phyloP scores from a whole-genome alignment of 306 rosid species.

The Cyclanthera cordifolia region DNA sequence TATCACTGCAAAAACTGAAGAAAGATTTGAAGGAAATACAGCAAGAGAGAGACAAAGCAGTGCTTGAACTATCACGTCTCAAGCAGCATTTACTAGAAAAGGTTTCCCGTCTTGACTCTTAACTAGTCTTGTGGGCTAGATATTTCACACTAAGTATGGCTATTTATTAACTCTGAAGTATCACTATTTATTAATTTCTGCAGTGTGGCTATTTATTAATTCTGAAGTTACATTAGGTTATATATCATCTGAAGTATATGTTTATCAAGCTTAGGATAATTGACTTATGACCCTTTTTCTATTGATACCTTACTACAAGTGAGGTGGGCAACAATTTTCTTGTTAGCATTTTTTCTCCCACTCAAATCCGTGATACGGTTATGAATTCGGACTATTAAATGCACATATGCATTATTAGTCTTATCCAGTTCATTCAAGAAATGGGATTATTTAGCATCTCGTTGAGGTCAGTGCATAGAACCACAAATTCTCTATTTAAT shows the following conservation, averaged over 20 bases:
- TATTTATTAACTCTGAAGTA: no score
- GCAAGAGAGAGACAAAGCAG: slow-evolving; percentile 62
- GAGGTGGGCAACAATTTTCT: not conserved
- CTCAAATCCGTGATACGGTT: not conserved
- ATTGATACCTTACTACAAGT: not conserved
- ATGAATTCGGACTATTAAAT: not conserved
- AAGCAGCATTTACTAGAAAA: slow-evolving; percentile 94
- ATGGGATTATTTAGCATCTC: not conserved
- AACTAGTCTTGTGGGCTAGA: not conserved
- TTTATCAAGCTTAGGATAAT: not conserved
- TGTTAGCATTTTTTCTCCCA: not conserved
- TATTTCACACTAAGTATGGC: not conserved
- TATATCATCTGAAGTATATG: not conserved
- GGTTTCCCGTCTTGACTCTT: slow-evolving; percentile 40
- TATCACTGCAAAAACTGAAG: slow-evolving; percentile 42
- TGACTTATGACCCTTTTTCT: not conserved
- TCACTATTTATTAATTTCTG: no score
- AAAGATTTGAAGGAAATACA: slow-evolving; percentile 58
- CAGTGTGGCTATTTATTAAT: no score
- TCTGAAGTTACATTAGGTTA: not conserved
- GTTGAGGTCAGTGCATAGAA: not conserved
- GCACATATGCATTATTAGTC: not conserved
- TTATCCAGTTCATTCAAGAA: not conserved
- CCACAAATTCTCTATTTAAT: not conserved
- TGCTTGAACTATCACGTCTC: slow-evolving; percentile 72